Base-by-base conservation (phyloP, 225 moss, liverwort and hornwort species). In the Neckera pumila region DNA sequence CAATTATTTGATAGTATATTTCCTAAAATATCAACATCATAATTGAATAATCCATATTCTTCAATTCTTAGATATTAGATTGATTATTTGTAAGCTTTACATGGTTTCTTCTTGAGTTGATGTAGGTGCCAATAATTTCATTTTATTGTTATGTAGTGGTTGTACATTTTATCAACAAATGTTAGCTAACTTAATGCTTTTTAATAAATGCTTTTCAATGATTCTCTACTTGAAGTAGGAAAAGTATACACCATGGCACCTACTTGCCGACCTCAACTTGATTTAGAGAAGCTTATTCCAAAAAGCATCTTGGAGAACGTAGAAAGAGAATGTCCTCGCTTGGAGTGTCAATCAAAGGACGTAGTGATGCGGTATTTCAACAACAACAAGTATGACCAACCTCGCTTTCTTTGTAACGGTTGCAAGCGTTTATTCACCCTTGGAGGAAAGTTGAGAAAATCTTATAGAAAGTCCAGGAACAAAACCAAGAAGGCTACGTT, bases 401-500 rank as follows among this genome's bases (percentile, higher is more conserved):
- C 71, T 2, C 17, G 28, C 2, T 80, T 70, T 10, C 7, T 8
- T 5, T 87, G 71, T n/a, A 57, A 80, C 0, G 0, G 0, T 8
- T 87, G 71, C 58, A 14, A 2, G 10, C 1, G 1, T 1, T 5
- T 27, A 18, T 87, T 87, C 22, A 87, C 79, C 34, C 36, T 79
- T 27, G 30, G 71, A 30, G n/a, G 60, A 14, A 47, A 36, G 10
- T 19, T 80, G 14, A 75, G 62, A 51, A 2, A 75, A 6, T 13
- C 7, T 1, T 34, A 43, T 14, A 22, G 10, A 19, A 79, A 8
- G 23, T 3, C 1, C 1, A 26, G 4, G 36, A 53, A 43, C 9
- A 34, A 18, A n/a, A 28, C 2, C 2, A 0, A 17, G 9, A 11
- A 15, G 9, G 13, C 8, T 4, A 56, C 4, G 40, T 4, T 0